phyloP scores from a whole-genome alignment of 352 stramenopile species.

The Peronospora destructor region DNA sequence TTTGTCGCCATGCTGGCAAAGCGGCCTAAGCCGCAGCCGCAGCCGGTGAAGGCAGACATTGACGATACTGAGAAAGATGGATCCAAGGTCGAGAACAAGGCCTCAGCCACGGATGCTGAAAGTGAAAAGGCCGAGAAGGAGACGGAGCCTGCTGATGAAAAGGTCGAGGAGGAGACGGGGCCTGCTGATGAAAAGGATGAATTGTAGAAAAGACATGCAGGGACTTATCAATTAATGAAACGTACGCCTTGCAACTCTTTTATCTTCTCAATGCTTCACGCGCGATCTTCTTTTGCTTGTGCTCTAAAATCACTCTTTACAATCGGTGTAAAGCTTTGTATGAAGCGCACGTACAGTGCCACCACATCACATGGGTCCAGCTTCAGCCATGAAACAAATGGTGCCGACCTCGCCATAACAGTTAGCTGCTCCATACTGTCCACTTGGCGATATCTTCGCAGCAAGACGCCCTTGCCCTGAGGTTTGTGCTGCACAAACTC shows the following conservation, averaged over 20 bases:
- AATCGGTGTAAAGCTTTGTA: slow-evolving; percentile 40
- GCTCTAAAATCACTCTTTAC: slow-evolving; percentile 29
- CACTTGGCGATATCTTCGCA: slow-evolving; percentile 34
- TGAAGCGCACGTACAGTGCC: slow-evolving; percentile 29
- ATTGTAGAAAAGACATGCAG: slow-evolving; percentile 43
- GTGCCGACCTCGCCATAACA: slow-evolving; percentile 20
- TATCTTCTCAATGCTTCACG: slow-evolving; percentile 3
- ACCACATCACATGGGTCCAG: slow-evolving; percentile 32
- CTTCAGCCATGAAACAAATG: slow-evolving; percentile 29
- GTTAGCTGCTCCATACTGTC: slow-evolving; percentile 10
- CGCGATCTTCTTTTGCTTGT: slow-evolving; percentile 2
- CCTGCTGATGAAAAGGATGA: slow-evolving; percentile 39
- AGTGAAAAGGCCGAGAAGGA: slow-evolving; percentile 20
- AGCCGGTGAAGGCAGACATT: slow-evolving; percentile 36
- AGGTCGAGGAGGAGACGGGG: slow-evolving; percentile 19
- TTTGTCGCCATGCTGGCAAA: slow-evolving; percentile 79
- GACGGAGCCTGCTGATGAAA: too few species aligned
- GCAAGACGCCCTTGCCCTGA: slow-evolving; percentile 44
- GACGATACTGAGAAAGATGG: slow-evolving; percentile 36
- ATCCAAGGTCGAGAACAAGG: slow-evolving; percentile 28
- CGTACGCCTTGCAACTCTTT: slow-evolving; percentile 17
- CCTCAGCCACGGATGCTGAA: slow-evolving; percentile 19
- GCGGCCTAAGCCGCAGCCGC: slow-evolving; percentile 55
- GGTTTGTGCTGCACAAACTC: slow-evolving; percentile 37
- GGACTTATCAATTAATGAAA: slow-evolving; percentile 24